Conservation (phyloP, 2,329 filamentous ascomycete species). For the Cadophora gregata region DNA sequence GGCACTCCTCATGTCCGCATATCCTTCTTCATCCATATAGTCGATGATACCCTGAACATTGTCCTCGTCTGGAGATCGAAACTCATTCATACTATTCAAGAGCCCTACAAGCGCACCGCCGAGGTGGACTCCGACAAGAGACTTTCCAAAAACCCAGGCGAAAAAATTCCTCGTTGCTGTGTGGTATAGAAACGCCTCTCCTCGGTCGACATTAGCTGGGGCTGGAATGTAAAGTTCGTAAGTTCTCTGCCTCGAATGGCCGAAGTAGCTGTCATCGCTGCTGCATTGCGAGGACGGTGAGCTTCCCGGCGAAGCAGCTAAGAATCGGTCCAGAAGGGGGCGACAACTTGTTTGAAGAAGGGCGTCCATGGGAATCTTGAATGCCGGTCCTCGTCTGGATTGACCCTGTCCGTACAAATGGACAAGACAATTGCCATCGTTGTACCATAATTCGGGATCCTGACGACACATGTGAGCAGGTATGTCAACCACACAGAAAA, state of each 20-base stretch:
- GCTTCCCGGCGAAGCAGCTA: conserved; percentile 40
- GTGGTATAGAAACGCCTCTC: conserved; percentile 66
- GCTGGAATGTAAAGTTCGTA: conserved; percentile 74
- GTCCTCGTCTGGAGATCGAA: conserved; percentile 58
- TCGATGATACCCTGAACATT: conserved; percentile 66
- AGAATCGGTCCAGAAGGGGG: conserved; percentile 62
- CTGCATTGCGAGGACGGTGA: conserved; percentile 28
- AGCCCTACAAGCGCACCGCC: conserved; percentile 68
- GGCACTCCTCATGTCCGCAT: conserved; percentile 68
- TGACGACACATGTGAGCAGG: conserved; percentile 43
- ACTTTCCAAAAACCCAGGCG: conserved; percentile 69
- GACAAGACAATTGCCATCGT: conserved; percentile 71
- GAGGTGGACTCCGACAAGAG: conserved; percentile 71
- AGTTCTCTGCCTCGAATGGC: conserved; percentile 22
- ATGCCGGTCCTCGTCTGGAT: conserved; percentile 69
- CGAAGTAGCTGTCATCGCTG: conserved; percentile 29
- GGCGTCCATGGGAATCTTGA: conserved; percentile 65
- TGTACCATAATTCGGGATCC: conserved; percentile 76
- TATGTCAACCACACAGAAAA: background rate
- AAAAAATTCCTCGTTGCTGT: conserved; percentile 77
- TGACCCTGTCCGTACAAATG: conserved; percentile 71
- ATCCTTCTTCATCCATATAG: conserved; percentile 74
- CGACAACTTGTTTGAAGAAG: conserved; percentile 64
- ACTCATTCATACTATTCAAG: conserved; percentile 68
- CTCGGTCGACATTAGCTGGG: conserved; percentile 57